A percentile compares a stretch with the other conserved stretches of the same genome.
phyloP scores from a whole-genome alignment of 2,329 filamentous ascomycete genomes.

The Fusarium paranaense region DNA sequence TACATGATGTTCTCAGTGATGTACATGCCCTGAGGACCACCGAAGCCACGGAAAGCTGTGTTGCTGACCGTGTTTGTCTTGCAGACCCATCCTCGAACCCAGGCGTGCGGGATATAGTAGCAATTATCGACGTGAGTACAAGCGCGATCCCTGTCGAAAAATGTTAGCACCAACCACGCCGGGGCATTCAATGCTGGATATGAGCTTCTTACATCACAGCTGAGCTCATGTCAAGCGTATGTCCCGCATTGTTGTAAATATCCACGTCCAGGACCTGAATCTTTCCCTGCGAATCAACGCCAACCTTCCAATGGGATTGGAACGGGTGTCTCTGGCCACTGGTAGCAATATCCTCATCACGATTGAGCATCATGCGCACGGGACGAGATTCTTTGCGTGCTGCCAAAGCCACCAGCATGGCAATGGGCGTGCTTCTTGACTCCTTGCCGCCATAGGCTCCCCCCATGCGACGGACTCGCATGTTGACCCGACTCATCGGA shows the following conservation, averaged over 20 bases:
- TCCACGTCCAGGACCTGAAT: conserved; percentile 86
- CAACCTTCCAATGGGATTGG: conserved; percentile 87
- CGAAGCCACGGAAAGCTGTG: conserved; percentile 17
- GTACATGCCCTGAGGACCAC: conserved; percentile 17
- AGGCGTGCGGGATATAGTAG: conserved; percentile 84
- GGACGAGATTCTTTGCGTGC: conserved; percentile 82
- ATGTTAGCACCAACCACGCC: neutral
- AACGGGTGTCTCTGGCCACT: conserved; percentile 92
- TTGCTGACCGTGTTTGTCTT: conserved; percentile 18
- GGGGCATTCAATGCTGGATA: too few relatives aligned
- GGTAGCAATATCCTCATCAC: conserved; percentile 89
- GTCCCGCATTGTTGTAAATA: conserved; percentile 87
- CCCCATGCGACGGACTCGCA: conserved; percentile 85
- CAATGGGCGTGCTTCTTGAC: conserved; percentile 82
- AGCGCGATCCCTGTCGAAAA: conserved; percentile 72
- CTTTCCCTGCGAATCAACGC: conserved; percentile 86
- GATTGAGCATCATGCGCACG: conserved; percentile 89
- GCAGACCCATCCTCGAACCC: conserved; percentile 80
- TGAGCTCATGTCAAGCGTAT: conserved; percentile 70
- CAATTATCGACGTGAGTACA: conserved; percentile 85
- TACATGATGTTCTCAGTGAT: conserved; percentile 14
- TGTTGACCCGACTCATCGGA: conserved; percentile 85
- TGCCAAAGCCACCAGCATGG: conserved; percentile 81
- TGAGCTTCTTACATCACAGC: conserved; percentile 64
- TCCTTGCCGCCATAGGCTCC: conserved; percentile 94